Evolutionary conservation across 108 stramenopile species (phyloP).

Genomic region (Cyclotella kingstonii): DNA sequence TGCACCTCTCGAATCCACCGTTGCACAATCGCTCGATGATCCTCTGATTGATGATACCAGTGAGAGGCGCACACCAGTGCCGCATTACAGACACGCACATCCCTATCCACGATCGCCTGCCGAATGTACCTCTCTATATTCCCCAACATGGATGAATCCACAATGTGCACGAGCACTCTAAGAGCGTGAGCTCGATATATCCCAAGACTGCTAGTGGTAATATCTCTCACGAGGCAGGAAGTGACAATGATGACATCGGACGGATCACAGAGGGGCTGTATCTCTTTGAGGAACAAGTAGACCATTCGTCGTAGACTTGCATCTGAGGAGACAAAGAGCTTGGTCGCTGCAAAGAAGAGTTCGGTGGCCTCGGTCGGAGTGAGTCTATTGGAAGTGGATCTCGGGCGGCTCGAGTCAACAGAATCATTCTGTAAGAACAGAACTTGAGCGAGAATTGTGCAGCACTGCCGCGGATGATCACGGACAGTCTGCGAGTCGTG

Average conservation of each 20-base stretch:
- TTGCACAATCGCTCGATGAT: conserved; percentile 29
- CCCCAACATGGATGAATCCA: conserved; percentile 76
- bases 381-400: conserved; percentile 45
- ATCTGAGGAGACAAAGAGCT: conserved; percentile 69
- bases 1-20: conserved; percentile 73
- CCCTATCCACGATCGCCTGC: conserved; percentile 81
- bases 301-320: conserved; percentile 38
- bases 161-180: conserved; percentile 73
- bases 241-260: conserved; percentile 84
- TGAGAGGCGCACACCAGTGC: conserved; percentile 58
- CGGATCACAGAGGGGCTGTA: conserved; percentile 71
- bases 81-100: conserved; percentile 55
- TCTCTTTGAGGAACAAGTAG: conserved; percentile 81
- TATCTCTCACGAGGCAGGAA: conserved; percentile 78
- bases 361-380: conserved; percentile 45
- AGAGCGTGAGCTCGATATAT: conserved; percentile 85
- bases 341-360: conserved; percentile 87
- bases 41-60: conserved; percentile 15
- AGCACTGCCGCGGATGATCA: conserved; percentile 64
- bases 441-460: conserved; percentile 75
- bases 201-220: conserved; percentile 73
- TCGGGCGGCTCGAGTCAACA: conserved; percentile 2
- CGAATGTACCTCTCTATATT: conserved; percentile 81
- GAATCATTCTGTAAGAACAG: conserved; percentile 53
- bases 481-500: conserved; percentile 62